Percentiles rank a stretch among this genome's conserved stretches.
Conservation (phyloP, 306 rosid species). For the Mimosa pudica region DNA sequence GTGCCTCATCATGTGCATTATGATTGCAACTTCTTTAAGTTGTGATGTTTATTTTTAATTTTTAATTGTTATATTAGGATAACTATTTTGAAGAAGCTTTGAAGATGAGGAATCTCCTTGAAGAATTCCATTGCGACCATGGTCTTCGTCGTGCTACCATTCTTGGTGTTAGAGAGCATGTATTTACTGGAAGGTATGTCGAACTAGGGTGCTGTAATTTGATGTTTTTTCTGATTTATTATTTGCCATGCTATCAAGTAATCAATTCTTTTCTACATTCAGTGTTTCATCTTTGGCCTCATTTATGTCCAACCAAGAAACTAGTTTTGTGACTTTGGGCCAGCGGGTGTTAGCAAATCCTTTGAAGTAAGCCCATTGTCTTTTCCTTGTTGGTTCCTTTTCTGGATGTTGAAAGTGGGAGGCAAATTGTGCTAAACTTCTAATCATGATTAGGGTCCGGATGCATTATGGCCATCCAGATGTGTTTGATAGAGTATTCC, state of each 20-base stretch:
- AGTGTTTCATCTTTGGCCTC: constrained; percentile 95
- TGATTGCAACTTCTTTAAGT: constrained; percentile 22
- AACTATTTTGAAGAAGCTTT: constrained; percentile 65
- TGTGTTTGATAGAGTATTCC: constrained; percentile 93
- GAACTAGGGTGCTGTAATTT: constrained; percentile 6
- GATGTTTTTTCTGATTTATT: constrained; percentile 12
- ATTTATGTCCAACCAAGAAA: constrained; percentile 91
- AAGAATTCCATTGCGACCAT: constrained; percentile 79
- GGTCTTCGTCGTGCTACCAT: constrained; percentile 83
- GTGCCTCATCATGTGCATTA: constrained; percentile 1
- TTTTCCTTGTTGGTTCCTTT: constrained; percentile 22
- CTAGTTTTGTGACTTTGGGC: constrained; percentile 90
- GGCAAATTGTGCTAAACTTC: constrained; percentile 7
- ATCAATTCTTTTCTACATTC: constrained; percentile 32
- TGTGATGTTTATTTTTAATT: constrained; percentile 11
- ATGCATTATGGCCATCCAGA: constrained; percentile 99
- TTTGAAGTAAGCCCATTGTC: constrained; percentile 68
- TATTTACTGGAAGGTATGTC: constrained; percentile 86
- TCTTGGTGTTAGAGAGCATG: constrained; percentile 95
- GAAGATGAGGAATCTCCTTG: constrained; percentile 97
- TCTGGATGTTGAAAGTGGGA: constrained; percentile 21
- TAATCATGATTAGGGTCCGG: constrained; percentile 66
- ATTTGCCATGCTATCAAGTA: not conserved
- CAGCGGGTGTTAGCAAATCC: constrained; percentile 97
- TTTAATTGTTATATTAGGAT: constrained; percentile 38